Base-by-base conservation (phyloP, 257 asterid genomes). In the Salvia rosmarinus region DNA sequence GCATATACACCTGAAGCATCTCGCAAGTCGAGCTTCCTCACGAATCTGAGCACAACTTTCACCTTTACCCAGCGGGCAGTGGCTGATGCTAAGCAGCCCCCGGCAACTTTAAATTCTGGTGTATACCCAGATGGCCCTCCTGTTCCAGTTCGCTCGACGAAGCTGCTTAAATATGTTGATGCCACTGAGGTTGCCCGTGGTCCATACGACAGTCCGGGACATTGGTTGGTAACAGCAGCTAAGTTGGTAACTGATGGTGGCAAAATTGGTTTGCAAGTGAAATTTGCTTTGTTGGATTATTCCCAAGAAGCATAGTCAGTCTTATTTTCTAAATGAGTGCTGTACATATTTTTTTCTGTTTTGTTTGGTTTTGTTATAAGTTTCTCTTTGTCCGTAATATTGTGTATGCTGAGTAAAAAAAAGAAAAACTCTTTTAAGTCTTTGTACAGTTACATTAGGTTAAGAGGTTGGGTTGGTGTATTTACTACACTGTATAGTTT, bases 71-170 rank as follows among this genome's bases (percentile, higher is more conserved):
- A 87, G 34, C 75, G 90, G 68, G 64, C 95, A 4, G 85, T 75
- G 25, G 77, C 85, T 0, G 98, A 87, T 42, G 80, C 82, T 35
- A 87, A 82, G 82, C 95, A 88, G 84, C 90, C 52, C 28, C 89
- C 96, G 0, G 81, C 86, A 0, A 72, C 87, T 67, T 79, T 95
- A 19, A 95, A 95, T 81, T 95, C 98, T 0, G 99, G 99, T 2
- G 95, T 95, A 25, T 95, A 82, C 81, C 97, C 99, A 0, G 92
- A 89, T 4, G 99, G 98, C 30, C 99, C 99, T 7, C 99, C 99
- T 0, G 92, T 86, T 10, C 99, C 98, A 2, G 72, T 85, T 49
- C 85, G 85, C 9, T 84, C 96, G 30, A 83, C 80, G 0, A 95
- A 91, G 88, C 82, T 95, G 79, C 90, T 95, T 11, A 88, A 87